A percentile compares a stretch with the other conserved stretches of the same genome.
phyloP scores from a whole-genome alignment of 306 rosid genomes.

The Fragaria ananassa region DNA sequence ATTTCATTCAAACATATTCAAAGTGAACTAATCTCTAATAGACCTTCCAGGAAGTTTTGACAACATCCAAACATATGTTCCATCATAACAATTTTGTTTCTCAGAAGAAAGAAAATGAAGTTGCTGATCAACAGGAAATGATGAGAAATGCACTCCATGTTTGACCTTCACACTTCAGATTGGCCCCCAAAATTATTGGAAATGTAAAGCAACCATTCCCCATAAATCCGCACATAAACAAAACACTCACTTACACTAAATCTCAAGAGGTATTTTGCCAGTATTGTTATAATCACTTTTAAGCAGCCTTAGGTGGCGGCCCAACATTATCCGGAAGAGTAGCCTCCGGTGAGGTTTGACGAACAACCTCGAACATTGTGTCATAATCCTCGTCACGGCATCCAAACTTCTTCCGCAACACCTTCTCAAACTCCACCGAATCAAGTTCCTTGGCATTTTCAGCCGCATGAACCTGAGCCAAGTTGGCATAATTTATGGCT shows the following conservation, averaged over 20 bases:
- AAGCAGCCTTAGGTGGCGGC: constrained; percentile 52
- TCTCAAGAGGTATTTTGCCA: constrained; percentile 20
- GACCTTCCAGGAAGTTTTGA: constrained; percentile 20
- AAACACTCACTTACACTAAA: constrained; percentile 19
- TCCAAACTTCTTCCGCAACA: constrained; percentile 68
- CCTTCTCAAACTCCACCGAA: constrained; percentile 69
- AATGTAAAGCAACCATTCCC: constrained; percentile 38
- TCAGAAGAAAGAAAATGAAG: constrained; percentile 30
- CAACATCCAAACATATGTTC: constrained; percentile 39
- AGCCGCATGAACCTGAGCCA: constrained; percentile 91
- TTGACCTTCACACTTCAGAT: constrained; percentile 33
- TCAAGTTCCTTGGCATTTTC: constrained; percentile 79
- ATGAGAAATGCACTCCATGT: constrained; percentile 28
- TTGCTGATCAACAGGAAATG: constrained; percentile 28
- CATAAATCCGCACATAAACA: constrained; percentile 32
- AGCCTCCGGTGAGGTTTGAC: constrained; percentile 55
- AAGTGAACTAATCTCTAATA: neutral
- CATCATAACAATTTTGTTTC: constrained; percentile 16
- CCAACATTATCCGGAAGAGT: constrained; percentile 47
- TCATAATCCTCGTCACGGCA: constrained; percentile 61
- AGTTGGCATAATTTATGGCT: constrained; percentile 72
- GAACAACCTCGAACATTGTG: constrained; percentile 51
- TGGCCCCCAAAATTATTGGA: constrained; percentile 53
- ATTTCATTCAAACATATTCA: constrained; percentile 7
- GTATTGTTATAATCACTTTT: constrained; percentile 12